Conservation (phyloP, 441 rosid species). For the Croton setiger region DNA sequence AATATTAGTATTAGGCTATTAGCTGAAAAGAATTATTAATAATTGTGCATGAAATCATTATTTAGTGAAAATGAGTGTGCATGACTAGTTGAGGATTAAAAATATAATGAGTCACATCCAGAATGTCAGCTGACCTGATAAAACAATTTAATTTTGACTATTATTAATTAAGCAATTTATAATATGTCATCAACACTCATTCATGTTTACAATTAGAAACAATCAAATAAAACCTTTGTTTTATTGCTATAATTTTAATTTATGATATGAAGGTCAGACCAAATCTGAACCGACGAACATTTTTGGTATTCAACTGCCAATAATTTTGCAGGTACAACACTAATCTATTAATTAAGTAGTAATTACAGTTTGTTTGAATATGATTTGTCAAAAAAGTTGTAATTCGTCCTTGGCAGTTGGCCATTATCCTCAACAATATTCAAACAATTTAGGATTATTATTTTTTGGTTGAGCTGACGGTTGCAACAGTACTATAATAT, state of each 20-base stretch:
- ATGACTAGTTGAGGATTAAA: neutral
- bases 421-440: neutral
- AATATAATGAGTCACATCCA: neutral
- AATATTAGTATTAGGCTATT: too few species aligned
- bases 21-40: too few species aligned
- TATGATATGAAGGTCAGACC: neutral
- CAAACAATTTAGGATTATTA: neutral
- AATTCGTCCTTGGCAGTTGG: slow-evolving; percentile 10
- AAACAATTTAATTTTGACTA: neutral
- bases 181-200: neutral
- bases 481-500: neutral
- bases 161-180: neutral
- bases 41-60: too few species aligned
- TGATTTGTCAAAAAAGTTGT: slow-evolving; percentile 7
- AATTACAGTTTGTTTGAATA: slow-evolving; percentile 15
- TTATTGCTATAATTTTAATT: neutral
- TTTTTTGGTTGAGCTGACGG: slow-evolving; percentile 7
- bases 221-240: neutral
- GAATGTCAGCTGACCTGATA: neutral
- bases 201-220: neutral
- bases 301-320: slow-evolving; percentile 3
- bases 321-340: too few species aligned
- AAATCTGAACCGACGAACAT: neutral
- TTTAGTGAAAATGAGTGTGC: too few species aligned
- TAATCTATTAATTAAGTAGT: too few species aligned